phyloP scores from a whole-genome alignment of 2,329 filamentous ascomycete genomes.

The Pochonia chlamydosporia region DNA sequence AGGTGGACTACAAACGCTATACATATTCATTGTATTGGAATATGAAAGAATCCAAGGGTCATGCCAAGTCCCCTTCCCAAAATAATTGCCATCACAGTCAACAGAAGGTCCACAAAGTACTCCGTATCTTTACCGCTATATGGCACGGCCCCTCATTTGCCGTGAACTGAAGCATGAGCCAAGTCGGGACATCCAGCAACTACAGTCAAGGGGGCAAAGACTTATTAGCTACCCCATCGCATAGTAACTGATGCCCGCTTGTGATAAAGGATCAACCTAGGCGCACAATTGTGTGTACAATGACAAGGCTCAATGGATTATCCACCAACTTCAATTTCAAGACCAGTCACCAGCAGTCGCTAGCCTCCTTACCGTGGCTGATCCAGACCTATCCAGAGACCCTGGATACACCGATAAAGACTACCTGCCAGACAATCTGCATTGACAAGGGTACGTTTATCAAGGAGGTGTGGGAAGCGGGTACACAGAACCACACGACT shows the following conservation, averaged over 20 bases:
- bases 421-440: not conserved
- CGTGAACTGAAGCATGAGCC: too few species aligned
- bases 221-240: too few species aligned
- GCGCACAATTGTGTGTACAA: not conserved
- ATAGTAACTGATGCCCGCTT: too few species aligned
- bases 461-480: not conserved
- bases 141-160: too few species aligned
- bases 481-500: not conserved
- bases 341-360: not conserved
- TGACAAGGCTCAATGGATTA: not conserved
- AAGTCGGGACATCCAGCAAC: too few species aligned
- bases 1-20: not conserved
- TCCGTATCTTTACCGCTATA: too few species aligned
- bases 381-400: not conserved
- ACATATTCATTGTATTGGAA: not conserved
- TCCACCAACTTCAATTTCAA: not conserved
- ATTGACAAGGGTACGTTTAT: not conserved
- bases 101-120: too few species aligned
- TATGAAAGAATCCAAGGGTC: not conserved
- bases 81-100: too few species aligned
- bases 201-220: too few species aligned
- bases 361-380: not conserved
- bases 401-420: conserved; percentile 4
- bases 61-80: not conserved
- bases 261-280: too few species aligned